These are phyloP conservation scores for Citrus glauca DNA, from an alignment of 345 rosid genomes.

Conservation along the genomic window DNA sequence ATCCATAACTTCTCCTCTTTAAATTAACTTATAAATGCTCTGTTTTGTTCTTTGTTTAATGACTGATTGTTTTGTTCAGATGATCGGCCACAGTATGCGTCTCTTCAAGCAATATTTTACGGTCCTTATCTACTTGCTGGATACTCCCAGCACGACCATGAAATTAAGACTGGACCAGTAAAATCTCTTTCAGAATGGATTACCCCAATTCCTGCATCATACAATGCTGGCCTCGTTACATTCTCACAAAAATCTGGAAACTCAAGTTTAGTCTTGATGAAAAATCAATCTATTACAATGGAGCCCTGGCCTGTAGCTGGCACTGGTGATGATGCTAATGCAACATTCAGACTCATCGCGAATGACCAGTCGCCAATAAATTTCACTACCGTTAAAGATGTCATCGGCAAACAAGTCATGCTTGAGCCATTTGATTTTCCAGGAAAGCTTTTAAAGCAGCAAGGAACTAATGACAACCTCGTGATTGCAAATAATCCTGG, in stretches of 20 bases:
- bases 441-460: conserved; percentile 33
- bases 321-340: conserved; percentile 29
- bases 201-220: conserved; percentile 30
- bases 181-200: conserved; percentile 31
- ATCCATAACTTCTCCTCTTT: background rate
- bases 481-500: background rate
- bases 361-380: conserved; percentile 12
- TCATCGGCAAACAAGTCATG: conserved; percentile 29
- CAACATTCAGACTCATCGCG: conserved; percentile 45
- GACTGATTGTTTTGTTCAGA: conserved; percentile 17
- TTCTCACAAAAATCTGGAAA: conserved; percentile 34
- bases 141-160: conserved; percentile 37
- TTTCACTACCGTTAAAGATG: conserved; percentile 11
- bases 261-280: conserved; percentile 25
- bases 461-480: conserved; percentile 23
- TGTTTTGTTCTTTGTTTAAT: too few relatives aligned
- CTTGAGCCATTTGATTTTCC: conserved; percentile 48
- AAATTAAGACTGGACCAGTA: conserved; percentile 19
- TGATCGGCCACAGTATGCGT: conserved; percentile 37
- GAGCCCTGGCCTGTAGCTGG: conserved; percentile 31
- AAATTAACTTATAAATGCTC: background rate
- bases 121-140: conserved; percentile 53
- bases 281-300: conserved; percentile 36
- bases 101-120: conserved; percentile 42
- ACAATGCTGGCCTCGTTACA: conserved; percentile 31